Evolutionary conservation across 805 yeast genomes (phyloP), one percentile per base, ranked within the genome.

Genomic region (Isabelozyma rhagii): DNA sequence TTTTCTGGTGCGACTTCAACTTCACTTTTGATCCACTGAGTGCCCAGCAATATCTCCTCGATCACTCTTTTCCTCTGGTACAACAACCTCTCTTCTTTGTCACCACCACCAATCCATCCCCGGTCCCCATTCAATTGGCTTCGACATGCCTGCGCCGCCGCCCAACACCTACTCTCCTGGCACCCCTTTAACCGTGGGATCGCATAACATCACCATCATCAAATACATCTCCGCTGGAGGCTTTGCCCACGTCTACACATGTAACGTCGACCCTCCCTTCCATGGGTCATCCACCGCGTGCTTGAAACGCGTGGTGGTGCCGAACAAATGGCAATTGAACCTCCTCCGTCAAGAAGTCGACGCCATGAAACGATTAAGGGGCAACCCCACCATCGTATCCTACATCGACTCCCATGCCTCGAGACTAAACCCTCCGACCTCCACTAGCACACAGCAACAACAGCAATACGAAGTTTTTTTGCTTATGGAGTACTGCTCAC

Each of bases 331-430:
- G 60, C 87, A 87, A 47, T 76, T 94, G 63, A 89, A 88, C 58
- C 79, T 85, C 21, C 74, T 94, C 46, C 75, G 98, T 53, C 97
- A 96, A 39, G 99, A 94, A 66, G 99, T 94, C 13, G 98, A 94
- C 63, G 96, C 97, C 10, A 93, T 94, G 98, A 88, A 89, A 68
- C 76, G 96, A 27, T 74, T 94, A 34, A 75, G 84, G 53, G 96
- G 96, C 8, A 81, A 87, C 55, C 79, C 80, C 43, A 84, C 85
- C 62, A 83, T 94, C 53, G 99, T 94, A 1, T 84, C 89, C 3
- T 94, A 94, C 66, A 88, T 91, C 47, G 99, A 94, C 66, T 89
- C 97, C 3, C 97, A 94, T 70, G 99, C 99, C 6, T 83, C 96
- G 10, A 78, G 96, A 57, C 71, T 86, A 42, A 44, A 10, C 43